Percentiles rank a stretch among this genome's conserved stretches.
These are phyloP conservation scores for Plasmodium sp. DNA, from an alignment of 169 alveolate genomes.

Conservation along the genomic window DNA sequence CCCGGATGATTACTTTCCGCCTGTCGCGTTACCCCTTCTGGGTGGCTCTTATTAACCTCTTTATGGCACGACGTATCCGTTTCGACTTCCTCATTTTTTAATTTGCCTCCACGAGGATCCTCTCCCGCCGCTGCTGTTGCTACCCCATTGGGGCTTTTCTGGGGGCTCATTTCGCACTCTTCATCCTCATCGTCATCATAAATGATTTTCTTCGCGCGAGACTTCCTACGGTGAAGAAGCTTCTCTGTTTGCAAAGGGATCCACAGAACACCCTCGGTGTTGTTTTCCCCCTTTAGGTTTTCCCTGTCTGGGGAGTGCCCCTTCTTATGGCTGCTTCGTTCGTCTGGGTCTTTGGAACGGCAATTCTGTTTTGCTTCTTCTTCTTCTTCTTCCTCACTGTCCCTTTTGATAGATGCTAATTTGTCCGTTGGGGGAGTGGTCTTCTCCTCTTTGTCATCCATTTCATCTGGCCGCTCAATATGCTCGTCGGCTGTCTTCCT, in stretches of 20 bases:
- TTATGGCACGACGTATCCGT: background rate
- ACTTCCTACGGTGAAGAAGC: background rate
- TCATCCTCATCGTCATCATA: background rate
- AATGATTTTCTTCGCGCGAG: background rate
- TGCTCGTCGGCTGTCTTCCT: background rate
- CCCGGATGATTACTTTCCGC: background rate
- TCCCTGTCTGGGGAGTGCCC: background rate
- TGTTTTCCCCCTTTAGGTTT: background rate
- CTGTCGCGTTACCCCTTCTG: background rate
- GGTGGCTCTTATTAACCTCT: background rate
- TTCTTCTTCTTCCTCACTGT: background rate
- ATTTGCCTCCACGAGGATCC: background rate
- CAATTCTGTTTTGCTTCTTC: background rate
- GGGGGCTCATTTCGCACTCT: background rate
- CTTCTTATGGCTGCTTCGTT: background rate
- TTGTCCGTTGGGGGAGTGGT: background rate
- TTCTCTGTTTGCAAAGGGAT: background rate
- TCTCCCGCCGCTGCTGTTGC: background rate
- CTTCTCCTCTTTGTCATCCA: background rate
- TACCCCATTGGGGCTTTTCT: background rate
- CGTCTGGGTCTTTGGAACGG: background rate
- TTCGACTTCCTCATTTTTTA: background rate
- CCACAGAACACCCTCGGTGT: background rate
- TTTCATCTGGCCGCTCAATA: background rate
- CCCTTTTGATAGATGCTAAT: background rate